Percentiles rank a stretch among this genome's conserved stretches.
Evolutionary conservation across 2,329 filamentous ascomycete genomes (phyloP).

Genomic region (Grosmannia penicillata): DNA sequence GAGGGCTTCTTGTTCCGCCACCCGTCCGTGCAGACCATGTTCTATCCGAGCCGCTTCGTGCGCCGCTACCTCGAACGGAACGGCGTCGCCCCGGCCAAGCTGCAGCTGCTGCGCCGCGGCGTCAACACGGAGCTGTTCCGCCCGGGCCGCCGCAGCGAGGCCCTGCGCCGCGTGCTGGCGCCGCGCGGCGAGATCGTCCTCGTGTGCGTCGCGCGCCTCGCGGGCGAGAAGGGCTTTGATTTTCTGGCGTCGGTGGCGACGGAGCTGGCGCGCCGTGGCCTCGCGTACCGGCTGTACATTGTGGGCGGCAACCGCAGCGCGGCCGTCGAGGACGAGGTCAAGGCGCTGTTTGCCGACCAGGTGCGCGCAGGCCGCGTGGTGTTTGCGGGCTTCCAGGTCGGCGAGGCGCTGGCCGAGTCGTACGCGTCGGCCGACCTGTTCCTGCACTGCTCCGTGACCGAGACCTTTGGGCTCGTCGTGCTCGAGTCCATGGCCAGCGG

Average conservation of each 20-base stretch:
- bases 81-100: slow-evolving; percentile 38
- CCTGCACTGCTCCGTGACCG: slow-evolving; percentile 55
- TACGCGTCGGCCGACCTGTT: slow-evolving; percentile 58
- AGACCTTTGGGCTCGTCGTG: slow-evolving; percentile 58
- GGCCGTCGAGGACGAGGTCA: slow-evolving; percentile 45
- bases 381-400: slow-evolving; percentile 53
- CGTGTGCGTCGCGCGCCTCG: slow-evolving; percentile 50
- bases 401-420: slow-evolving; percentile 44
- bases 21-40: slow-evolving; percentile 46
- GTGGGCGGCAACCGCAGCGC: slow-evolving; percentile 54
- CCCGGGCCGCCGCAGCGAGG: slow-evolving; percentile 34
- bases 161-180: slow-evolving; percentile 37
- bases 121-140: slow-evolving; percentile 50
- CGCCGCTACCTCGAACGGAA: slow-evolving; percentile 43
- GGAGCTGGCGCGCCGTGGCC: slow-evolving; percentile 36
- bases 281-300: slow-evolving; percentile 49
- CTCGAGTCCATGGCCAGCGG: slow-evolving; percentile 58
- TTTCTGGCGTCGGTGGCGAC: slow-evolving; percentile 44
- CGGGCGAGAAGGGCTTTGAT: slow-evolving; percentile 56
- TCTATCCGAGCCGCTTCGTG: slow-evolving; percentile 53
- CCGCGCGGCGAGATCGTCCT: slow-evolving; percentile 50
- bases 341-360: slow-evolving; percentile 40
- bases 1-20: slow-evolving; percentile 54
- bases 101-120: slow-evolving; percentile 47
- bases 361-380: slow-evolving; percentile 34